Conservation (phyloP, 768 basidiomycete genomes). For the Termitomyces bulborhizus region DNA sequence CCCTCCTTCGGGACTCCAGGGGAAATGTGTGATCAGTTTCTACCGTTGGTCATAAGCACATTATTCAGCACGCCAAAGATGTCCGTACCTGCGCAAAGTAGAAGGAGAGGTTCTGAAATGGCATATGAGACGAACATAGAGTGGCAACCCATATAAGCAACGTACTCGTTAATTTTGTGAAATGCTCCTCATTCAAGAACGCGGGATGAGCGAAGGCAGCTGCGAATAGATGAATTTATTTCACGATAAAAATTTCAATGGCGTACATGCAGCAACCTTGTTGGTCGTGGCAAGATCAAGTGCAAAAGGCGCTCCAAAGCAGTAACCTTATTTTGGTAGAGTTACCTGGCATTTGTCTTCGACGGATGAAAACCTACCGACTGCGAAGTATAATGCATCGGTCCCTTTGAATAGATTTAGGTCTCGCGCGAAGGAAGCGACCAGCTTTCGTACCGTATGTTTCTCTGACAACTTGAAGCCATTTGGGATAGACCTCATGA, state of each 20-base stretch:
- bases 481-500: conserved; percentile 34
- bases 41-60: conserved; percentile 11
- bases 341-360: background rate
- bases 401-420: conserved; percentile 8
- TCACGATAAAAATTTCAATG: background rate
- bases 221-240: conserved; percentile 12
- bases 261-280: conserved; percentile 39
- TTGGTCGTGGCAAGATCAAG: conserved; percentile 41
- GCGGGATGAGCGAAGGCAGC: conserved; percentile 56
- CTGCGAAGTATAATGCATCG: conserved; percentile 36
- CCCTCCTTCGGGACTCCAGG: conserved; percentile 41
- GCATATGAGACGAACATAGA: background rate
- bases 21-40: conserved; percentile 55
- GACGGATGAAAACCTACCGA: conserved; percentile 27
- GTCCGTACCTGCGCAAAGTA: conserved; percentile 47
- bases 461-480: conserved; percentile 45
- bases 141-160: background rate
- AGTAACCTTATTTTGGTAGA: conserved; percentile 37
- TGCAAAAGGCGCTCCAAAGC: conserved; percentile 50
- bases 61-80: background rate
- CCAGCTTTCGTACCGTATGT: conserved; percentile 32
- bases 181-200: conserved; percentile 38
- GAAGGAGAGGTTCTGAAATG: conserved; percentile 40
- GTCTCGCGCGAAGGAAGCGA: background rate
- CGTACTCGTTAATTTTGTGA: conserved; percentile 43